phyloP scores from a whole-genome alignment of 192 early-diverging fungal genomes.

The Coemansia reversa region DNA sequence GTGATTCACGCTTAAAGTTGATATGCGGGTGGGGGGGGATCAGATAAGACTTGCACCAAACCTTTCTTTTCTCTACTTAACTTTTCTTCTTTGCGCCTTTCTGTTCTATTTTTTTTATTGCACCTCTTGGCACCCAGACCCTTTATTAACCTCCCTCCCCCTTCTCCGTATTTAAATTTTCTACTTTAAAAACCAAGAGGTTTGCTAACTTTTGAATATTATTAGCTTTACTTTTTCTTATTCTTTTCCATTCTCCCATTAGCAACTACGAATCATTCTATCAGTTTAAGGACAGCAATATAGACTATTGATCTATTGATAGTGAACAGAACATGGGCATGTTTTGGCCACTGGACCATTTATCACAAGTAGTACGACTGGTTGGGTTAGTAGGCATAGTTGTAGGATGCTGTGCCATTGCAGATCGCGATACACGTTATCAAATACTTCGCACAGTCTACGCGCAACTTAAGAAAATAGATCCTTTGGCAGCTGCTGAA shows the following conservation, averaged over 20 bases:
- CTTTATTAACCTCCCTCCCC: not conserved
- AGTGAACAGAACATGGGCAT: slow-evolving; percentile 27
- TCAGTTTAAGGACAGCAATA: too few species aligned
- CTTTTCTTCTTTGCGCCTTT: slow-evolving; percentile 8
- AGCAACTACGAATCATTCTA: too few species aligned
- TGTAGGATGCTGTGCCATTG: slow-evolving; percentile 38
- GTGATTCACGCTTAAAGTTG: too few species aligned
- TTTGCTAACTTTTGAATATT: not conserved
- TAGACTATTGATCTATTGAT: too few species aligned
- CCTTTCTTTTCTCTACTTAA: slow-evolving; percentile 1
- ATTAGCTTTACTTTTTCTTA: slow-evolving; percentile 3
- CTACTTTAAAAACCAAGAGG: not conserved
- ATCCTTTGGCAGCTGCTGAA: slow-evolving; percentile 27
- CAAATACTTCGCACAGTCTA: slow-evolving; percentile 33
- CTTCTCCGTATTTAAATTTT: not conserved
- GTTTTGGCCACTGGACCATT: slow-evolving; percentile 40
- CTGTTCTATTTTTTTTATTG: slow-evolving; percentile 4
- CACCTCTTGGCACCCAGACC: not conserved
- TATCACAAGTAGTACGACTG: slow-evolving; percentile 22
- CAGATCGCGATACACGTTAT: slow-evolving; percentile 46
- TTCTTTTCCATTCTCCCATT: not conserved
- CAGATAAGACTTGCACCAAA: slow-evolving; percentile 1
- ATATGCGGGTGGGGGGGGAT: too few species aligned
- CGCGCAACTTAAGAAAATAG: slow-evolving; percentile 31
- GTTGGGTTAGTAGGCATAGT: slow-evolving; percentile 33